phyloP scores from a whole-genome alignment of 257 asterid genomes.

The Coffea canephora region DNA sequence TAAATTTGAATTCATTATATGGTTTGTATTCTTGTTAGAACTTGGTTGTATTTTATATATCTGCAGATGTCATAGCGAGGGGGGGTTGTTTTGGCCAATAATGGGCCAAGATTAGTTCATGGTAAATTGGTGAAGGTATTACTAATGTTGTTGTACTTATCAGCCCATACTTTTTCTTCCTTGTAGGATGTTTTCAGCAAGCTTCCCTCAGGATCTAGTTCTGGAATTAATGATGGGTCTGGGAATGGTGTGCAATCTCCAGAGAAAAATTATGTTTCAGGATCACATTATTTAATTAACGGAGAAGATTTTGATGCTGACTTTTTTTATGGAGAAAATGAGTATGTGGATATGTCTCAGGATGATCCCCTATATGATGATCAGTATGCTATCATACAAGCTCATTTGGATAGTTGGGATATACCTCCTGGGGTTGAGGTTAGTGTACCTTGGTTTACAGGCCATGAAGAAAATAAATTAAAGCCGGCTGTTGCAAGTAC shows the following conservation, averaged over 20 bases:
- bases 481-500: slow-evolving; percentile 34
- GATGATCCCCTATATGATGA: slow-evolving; percentile 53
- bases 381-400: slow-evolving; percentile 37
- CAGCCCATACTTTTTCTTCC: slow-evolving; percentile 8
- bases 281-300: slow-evolving; percentile 28
- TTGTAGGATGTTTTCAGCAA: slow-evolving; percentile 42
- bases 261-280: slow-evolving; percentile 28
- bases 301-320: slow-evolving; percentile 44
- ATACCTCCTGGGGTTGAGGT: slow-evolving; percentile 86
- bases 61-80: neutral
- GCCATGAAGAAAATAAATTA: slow-evolving; percentile 25
- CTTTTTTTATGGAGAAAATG: slow-evolving; percentile 50
- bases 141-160: slow-evolving; percentile 2
- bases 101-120: neutral
- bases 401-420: slow-evolving; percentile 70
- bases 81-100: neutral
- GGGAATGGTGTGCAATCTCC: slow-evolving; percentile 30
- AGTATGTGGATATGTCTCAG: slow-evolving; percentile 46
- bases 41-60: neutral
- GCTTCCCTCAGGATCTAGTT: slow-evolving; percentile 32
- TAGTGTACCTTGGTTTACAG: slow-evolving; percentile 62
- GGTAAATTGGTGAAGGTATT: neutral
- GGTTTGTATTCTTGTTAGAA: neutral
- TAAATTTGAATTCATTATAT: neutral
- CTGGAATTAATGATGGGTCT: slow-evolving; percentile 30